Conservation (phyloP, 2,329 filamentous ascomycete genomes). For the Tolypocladium tundrense region DNA sequence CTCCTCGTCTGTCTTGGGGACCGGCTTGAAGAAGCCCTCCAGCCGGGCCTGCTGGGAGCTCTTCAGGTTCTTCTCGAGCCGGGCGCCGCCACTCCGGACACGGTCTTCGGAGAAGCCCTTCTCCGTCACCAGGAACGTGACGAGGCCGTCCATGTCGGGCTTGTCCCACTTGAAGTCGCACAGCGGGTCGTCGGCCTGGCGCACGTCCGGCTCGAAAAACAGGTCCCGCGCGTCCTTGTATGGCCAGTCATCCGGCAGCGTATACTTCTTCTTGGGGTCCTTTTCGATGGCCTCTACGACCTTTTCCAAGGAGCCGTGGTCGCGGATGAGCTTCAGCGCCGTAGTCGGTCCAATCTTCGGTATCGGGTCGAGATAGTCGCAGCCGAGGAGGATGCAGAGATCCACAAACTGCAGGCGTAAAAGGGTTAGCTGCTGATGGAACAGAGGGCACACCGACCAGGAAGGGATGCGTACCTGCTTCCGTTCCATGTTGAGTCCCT, state of each 20-base stretch:
- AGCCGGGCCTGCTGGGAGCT: conserved; percentile 80
- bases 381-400: conserved; percentile 92
- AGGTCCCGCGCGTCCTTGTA: conserved; percentile 84
- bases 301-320: conserved; percentile 79
- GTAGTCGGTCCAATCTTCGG: conserved; percentile 90
- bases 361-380: conserved; percentile 94
- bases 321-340: conserved; percentile 86
- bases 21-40: conserved; percentile 93
- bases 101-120: conserved; percentile 97
- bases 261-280: conserved; percentile 69
- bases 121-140: conserved; percentile 82
- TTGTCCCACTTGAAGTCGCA: conserved; percentile 98
- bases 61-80: conserved; percentile 85
- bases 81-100: conserved; percentile 66
- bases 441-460: not conserved
- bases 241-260: conserved; percentile 92
- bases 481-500: conserved; percentile 79
- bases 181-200: conserved; percentile 67
- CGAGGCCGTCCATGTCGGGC: conserved; percentile 79
- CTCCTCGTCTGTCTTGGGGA: conserved; percentile 80
- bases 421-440: not conserved
- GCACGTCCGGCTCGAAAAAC: conserved; percentile 86
- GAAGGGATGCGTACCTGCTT: conserved; percentile 50
- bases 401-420: conserved; percentile 70
- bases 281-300: conserved; percentile 73